Percentiles rank a stretch among this genome's conserved stretches.
Conservation (phyloP, 1,284 basidiomycete species). For the Retiboletus flavoniger region DNA sequence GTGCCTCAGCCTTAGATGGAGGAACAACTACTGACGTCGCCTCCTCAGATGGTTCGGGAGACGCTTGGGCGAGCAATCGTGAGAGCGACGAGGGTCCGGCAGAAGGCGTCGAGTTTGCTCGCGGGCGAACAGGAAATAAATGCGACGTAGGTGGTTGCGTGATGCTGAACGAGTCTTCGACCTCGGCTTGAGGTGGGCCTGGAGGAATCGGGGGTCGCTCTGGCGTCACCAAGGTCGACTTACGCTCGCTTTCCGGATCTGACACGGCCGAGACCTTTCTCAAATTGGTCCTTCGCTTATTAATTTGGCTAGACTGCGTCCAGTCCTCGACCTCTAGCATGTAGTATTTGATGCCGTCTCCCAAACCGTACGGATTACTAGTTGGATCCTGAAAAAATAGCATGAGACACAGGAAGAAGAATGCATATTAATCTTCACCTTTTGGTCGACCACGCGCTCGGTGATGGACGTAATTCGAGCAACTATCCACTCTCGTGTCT, state of each 20-base stretch:
- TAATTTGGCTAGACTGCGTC: constrained; percentile 66
- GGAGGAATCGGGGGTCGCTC: constrained; percentile 36
- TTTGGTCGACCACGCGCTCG: constrained; percentile 79
- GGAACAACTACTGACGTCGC: constrained; percentile 31
- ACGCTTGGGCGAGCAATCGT: constrained; percentile 69
- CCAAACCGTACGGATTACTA: constrained; percentile 77
- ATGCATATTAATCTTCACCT: constrained; percentile 46
- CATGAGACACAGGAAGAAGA: constrained; percentile 10
- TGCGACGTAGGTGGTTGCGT: constrained; percentile 62
- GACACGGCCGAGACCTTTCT: constrained; percentile 49
- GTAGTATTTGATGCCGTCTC: constrained; percentile 90
- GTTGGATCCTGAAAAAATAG: constrained; percentile 54
- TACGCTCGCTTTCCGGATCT: constrained; percentile 34
- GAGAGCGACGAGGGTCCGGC: constrained; percentile 74
- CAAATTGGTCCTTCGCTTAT: constrained; percentile 57
- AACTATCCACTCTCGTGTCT: constrained; percentile 90
- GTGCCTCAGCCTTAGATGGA: constrained; percentile 20
- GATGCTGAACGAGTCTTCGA: constrained; percentile 63
- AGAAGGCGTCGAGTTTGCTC: constrained; percentile 64
- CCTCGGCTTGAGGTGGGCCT: constrained; percentile 62
- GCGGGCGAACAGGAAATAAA: constrained; percentile 58
- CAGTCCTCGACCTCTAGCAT: constrained; percentile 93
- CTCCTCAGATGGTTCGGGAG: constrained; percentile 38
- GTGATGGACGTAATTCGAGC: constrained; percentile 88
- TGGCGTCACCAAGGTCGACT: constrained; percentile 39